Evolutionary conservation across 108 stramenopile species (phyloP).

Genomic region (Skeletonema costatum): DNA sequence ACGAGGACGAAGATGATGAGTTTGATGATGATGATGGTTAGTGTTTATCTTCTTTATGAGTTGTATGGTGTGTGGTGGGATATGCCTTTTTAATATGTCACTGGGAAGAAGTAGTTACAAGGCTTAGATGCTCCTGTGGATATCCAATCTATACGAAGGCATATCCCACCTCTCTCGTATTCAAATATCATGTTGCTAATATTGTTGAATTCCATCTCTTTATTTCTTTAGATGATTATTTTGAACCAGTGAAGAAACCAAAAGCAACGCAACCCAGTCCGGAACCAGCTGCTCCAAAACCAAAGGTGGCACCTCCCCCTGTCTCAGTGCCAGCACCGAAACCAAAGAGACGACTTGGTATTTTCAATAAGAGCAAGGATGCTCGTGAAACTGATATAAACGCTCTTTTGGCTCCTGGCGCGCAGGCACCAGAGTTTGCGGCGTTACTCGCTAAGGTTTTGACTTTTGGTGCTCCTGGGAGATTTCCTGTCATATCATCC

Average conservation of each 20-base stretch:
- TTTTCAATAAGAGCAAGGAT: conserved; percentile 71
- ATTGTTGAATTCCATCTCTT: background rate
- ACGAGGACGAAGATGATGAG: conserved; percentile 42
- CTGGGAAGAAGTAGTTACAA: conserved; percentile 5
- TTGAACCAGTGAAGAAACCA: conserved; percentile 8
- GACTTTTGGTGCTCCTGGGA: conserved; percentile 88
- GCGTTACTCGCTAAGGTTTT: conserved; percentile 72
- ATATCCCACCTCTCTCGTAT: background rate
- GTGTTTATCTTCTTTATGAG: background rate
- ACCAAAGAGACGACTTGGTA: conserved; percentile 60
- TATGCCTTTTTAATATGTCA: background rate
- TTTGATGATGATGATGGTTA: conserved; percentile 35
- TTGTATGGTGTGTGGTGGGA: background rate
- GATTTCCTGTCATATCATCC: conserved; percentile 65
- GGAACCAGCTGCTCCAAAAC: conserved; percentile 2
- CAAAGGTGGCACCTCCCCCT: conserved; percentile 11
- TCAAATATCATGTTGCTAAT: background rate
- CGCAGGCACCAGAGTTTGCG: conserved; percentile 75
- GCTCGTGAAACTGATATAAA: conserved; percentile 68
- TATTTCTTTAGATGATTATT: background rate
- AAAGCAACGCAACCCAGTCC: conserved; percentile 11
- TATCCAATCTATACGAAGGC: background rate
- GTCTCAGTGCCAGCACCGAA: conserved; percentile 42
- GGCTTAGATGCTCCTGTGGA: background rate
- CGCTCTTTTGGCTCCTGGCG: conserved; percentile 51